phyloP scores from a whole-genome alignment of 768 basidiomycete species.

The Suillus ampliporus region DNA sequence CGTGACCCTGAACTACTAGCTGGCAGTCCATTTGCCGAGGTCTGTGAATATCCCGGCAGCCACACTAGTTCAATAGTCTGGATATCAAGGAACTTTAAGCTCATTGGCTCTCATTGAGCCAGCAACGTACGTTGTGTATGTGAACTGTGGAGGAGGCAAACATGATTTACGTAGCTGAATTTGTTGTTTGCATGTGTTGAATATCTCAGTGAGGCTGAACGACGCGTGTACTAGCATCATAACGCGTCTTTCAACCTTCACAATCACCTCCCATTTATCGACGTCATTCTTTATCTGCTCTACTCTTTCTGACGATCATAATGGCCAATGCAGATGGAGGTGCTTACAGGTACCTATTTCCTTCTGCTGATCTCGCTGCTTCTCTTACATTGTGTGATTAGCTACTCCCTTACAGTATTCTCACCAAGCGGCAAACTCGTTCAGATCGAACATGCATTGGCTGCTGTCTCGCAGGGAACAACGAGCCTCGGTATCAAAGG shows the following conservation, averaged over 20 bases:
- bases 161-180: no score
- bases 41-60: no score
- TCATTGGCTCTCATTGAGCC: no score
- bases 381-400: slow-evolving; percentile 40
- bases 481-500: slow-evolving; percentile 99
- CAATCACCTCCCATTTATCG: slow-evolving; percentile 4
- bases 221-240: slow-evolving; percentile 33
- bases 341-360: slow-evolving; percentile 65
- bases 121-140: neutral
- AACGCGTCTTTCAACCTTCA: slow-evolving; percentile 27
- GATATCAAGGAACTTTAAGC: no score
- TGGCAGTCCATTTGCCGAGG: no score
- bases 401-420: slow-evolving; percentile 99
- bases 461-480: slow-evolving; percentile 93
- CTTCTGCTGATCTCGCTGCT: slow-evolving; percentile 23
- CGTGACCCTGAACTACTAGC: no score
- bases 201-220: slow-evolving; percentile 13
- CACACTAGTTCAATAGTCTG: no score
- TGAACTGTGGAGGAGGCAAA: neutral
- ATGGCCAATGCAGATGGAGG: slow-evolving; percentile 87
- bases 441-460: slow-evolving; percentile 99
- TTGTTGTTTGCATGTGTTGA: slow-evolving; percentile 28
- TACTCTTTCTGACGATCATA: slow-evolving; percentile 26
- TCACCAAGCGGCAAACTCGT: slow-evolving; percentile 98
- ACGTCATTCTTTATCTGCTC: slow-evolving; percentile 1